Evolutionary conservation across 139 green algal genomes (phyloP).

Genomic region (Coccomyxa sp.): DNA sequence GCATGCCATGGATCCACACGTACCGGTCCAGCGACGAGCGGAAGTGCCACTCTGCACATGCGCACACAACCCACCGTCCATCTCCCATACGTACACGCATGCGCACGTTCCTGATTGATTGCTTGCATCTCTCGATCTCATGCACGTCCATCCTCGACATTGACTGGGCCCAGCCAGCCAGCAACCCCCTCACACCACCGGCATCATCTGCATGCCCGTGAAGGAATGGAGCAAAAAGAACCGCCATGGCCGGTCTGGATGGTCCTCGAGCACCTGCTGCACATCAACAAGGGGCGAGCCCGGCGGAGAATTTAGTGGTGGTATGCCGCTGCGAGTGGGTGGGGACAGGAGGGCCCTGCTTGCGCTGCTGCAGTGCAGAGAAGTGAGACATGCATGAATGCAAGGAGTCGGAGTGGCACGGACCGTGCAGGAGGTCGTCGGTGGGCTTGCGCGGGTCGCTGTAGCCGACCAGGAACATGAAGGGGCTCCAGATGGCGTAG

Average conservation of each 20-base stretch:
- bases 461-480: constrained; percentile 81
- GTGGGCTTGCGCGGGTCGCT: constrained; percentile 71
- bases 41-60: constrained; percentile 84
- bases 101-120: no score
- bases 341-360: no score
- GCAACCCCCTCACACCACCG: no score
- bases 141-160: no score
- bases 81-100: no score
- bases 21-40: constrained; percentile 89
- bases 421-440: constrained; percentile 75
- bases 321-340: no score
- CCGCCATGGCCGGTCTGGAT: no score
- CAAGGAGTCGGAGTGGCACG: constrained; percentile 2
- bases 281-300: no score
- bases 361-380: neutral
- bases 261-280: no score
- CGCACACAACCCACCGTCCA: neutral
- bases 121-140: neutral
- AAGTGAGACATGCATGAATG: neutral
- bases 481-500: constrained; percentile 78
- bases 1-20: constrained; percentile 96
- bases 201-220: no score
- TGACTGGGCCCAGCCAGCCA: neutral
- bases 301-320: no score
- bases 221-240: no score